These are phyloP conservation scores for Acorus calamus DNA, from an alignment of 106 monocot genomes.

Conservation along the genomic window DNA sequence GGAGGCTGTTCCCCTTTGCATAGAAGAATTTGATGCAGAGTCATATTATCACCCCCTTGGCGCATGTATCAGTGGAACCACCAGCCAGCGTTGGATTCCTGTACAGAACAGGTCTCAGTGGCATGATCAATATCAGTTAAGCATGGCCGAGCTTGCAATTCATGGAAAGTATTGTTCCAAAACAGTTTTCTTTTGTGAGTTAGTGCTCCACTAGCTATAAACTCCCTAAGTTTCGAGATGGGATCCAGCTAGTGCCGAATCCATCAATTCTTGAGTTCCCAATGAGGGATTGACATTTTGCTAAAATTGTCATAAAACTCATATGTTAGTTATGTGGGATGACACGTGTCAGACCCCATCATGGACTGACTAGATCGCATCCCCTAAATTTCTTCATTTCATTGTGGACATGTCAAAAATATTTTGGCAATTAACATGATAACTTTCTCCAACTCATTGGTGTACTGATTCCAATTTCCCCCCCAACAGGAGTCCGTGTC, in stretches of 20 bases:
- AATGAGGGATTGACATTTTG: no score
- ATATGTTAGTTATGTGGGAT: no score
- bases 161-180: slow-evolving; percentile 15
- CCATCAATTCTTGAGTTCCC: no score
- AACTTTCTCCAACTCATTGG: not conserved
- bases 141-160: slow-evolving; percentile 9
- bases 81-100: slow-evolving; percentile 20
- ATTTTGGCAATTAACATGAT: not conserved
- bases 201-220: not conserved
- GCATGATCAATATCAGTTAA: slow-evolving; percentile 8
- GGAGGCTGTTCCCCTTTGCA: slow-evolving; percentile 19
- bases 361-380: no score
- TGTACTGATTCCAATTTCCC: not conserved
- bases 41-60: slow-evolving; percentile 20
- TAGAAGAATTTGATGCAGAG: slow-evolving; percentile 19
- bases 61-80: slow-evolving; percentile 21
- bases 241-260: no score
- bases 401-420: not conserved
- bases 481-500: slow-evolving; percentile 8
- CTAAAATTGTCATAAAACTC: no score
- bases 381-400: no score
- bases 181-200: not conserved
- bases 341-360: no score
- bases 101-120: slow-evolving; percentile 22
- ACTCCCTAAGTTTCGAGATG: no score